These are phyloP conservation scores for Apiotrichum siamense DNA, from an alignment of 1,284 basidiomycete genomes.

Conservation along the genomic window DNA sequence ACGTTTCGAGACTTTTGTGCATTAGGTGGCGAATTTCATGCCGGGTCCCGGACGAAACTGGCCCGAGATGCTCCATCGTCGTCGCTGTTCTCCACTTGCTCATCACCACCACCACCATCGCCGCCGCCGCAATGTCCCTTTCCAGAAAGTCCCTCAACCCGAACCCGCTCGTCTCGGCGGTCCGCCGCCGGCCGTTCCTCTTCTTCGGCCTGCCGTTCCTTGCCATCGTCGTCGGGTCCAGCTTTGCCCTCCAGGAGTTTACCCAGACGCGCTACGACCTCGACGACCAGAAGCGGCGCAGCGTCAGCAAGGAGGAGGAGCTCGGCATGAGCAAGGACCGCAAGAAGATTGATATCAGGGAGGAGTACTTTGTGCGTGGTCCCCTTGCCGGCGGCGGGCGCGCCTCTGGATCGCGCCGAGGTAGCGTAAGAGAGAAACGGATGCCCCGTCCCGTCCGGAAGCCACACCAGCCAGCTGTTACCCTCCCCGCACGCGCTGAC, in stretches of 20 bases:
- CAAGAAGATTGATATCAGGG: conserved; percentile 83
- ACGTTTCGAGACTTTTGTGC: no score
- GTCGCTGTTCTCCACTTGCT: no score
- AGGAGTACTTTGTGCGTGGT: conserved; percentile 86
- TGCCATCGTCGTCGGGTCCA: conserved; percentile 74
- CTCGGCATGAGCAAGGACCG: conserved; percentile 70
- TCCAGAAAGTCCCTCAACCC: conserved; percentile 53
- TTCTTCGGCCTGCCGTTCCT: conserved; percentile 83
- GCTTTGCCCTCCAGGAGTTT: conserved; percentile 75
- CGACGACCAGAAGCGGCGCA: conserved; percentile 69
- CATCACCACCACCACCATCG: neutral
- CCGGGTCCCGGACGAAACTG: no score
- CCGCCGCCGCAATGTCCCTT: conserved; percentile 48
- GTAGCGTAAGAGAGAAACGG: no score
- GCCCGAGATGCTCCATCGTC: no score
- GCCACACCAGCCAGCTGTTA: no score
- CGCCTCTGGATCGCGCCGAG: no score
- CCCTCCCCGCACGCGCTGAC: neutral
- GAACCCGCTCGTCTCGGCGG: conserved; percentile 19
- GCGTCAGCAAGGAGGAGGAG: conserved; percentile 76
- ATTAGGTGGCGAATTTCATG: neutral
- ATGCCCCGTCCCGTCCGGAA: no score
- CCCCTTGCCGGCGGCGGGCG: neutral
- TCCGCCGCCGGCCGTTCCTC: conserved; percentile 49
- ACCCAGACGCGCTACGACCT: conserved; percentile 89